Percentiles rank a stretch among this genome's conserved stretches.
phyloP scores from a whole-genome alignment of 768 basidiomycete genomes.

The Trametes sanguinea region DNA sequence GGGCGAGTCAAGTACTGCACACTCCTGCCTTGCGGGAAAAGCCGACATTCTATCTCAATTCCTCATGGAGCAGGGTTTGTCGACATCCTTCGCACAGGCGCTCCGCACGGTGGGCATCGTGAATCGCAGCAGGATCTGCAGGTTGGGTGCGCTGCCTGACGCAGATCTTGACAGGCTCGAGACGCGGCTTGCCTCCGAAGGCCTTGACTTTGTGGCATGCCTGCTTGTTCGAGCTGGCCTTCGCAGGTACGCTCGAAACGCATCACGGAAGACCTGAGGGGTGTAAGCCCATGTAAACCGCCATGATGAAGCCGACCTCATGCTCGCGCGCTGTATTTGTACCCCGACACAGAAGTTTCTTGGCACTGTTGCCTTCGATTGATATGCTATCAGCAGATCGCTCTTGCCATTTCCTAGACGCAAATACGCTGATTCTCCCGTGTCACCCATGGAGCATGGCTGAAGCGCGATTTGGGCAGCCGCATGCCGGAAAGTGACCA shows the following conservation, averaged over 20 bases:
- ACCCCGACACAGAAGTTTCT: too few relatives aligned
- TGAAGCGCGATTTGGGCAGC: too few relatives aligned
- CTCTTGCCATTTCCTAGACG: too few relatives aligned
- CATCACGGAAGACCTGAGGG: too few relatives aligned
- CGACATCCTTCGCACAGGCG: background rate
- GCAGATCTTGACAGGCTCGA: background rate
- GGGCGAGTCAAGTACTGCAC: background rate
- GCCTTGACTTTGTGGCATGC: slow-evolving; percentile 1
- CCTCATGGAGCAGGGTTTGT: slow-evolving; percentile 2
- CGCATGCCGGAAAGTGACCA: too few relatives aligned
- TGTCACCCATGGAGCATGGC: background rate
- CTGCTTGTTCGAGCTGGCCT: slow-evolving; percentile 6
- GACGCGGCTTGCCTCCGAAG: background rate
- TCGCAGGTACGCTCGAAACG: background rate
- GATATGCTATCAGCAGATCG: too few relatives aligned
- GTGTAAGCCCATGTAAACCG: too few relatives aligned
- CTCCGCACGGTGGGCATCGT: background rate
- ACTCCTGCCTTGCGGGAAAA: background rate
- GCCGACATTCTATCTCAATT: background rate
- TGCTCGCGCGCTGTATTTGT: too few relatives aligned
- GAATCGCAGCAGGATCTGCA: background rate
- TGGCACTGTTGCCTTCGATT: too few relatives aligned
- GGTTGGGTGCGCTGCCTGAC: background rate
- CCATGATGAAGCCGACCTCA: too few relatives aligned
- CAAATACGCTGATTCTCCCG: too few relatives aligned